A percentile compares a stretch with the other conserved stretches of the same genome.
phyloP scores from a whole-genome alignment of 2,329 filamentous ascomycete genomes.

The Pyrenophora teres region DNA sequence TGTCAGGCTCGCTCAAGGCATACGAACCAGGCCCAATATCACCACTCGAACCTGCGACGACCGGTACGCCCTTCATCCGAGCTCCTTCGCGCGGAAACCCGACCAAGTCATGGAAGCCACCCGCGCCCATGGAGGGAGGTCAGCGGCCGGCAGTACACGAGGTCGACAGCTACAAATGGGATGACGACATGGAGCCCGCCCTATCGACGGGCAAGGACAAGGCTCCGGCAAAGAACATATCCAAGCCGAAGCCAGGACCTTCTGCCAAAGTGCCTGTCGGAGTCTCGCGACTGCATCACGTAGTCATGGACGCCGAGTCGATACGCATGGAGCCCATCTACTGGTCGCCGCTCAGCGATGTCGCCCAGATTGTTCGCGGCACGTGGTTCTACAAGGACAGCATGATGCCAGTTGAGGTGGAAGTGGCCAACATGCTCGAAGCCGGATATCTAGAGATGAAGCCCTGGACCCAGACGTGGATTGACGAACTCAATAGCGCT shows the following conservation, averaged over 20 bases:
- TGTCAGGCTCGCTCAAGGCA: slow-evolving; percentile 38
- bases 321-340: slow-evolving; percentile 92
- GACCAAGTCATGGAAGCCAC: slow-evolving; percentile 24
- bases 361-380: slow-evolving; percentile 78
- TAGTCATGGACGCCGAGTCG: slow-evolving; percentile 69
- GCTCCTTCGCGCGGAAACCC: slow-evolving; percentile 52
- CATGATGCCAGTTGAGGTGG: slow-evolving; percentile 85
- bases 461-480: slow-evolving; percentile 91
- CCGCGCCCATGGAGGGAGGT: slow-evolving; percentile 29
- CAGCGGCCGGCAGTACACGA: slow-evolving; percentile 46
- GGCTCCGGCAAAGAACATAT: slow-evolving; percentile 23
- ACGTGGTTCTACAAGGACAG: slow-evolving; percentile 99
- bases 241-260: slow-evolving; percentile 41
- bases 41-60: slow-evolving; percentile 44
- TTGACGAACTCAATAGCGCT: slow-evolving; percentile 86
- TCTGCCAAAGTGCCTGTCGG: slow-evolving; percentile 77
- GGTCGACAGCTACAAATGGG: slow-evolving; percentile 57
- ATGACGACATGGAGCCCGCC: slow-evolving; percentile 48
- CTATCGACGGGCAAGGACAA: slow-evolving; percentile 39
- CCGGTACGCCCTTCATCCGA: slow-evolving; percentile 58
- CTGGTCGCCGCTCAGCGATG: slow-evolving; percentile 92
- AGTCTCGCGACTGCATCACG: slow-evolving; percentile 85
- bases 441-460: slow-evolving; percentile 84
- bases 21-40: slow-evolving; percentile 38
- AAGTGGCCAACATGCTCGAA: slow-evolving; percentile 89